Percentiles rank a stretch among this genome's conserved stretches.
phyloP scores from a whole-genome alignment of 208 protist species.

The Trypanosoma melophagium region DNA sequence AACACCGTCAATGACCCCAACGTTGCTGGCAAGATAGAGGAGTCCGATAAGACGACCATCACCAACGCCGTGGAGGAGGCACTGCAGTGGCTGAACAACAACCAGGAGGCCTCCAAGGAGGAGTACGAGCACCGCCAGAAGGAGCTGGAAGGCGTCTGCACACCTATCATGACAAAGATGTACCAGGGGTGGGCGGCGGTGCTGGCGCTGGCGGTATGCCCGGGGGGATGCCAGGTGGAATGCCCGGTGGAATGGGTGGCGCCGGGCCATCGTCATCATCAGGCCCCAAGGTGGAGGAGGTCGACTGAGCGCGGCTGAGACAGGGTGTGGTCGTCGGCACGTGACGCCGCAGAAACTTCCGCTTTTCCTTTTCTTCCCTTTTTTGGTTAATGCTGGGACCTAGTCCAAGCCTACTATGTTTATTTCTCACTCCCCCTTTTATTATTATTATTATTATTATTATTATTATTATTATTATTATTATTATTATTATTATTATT shows the following conservation, averaged over 20 bases:
- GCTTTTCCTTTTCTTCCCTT: not conserved
- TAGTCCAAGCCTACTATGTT: too few species aligned
- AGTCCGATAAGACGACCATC: constrained; percentile 60
- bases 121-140: constrained; percentile 55
- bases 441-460: too few species aligned
- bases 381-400: too few species aligned
- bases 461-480: too few species aligned
- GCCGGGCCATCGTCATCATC: constrained; percentile 11
- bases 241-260: constrained; percentile 13
- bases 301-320: constrained; percentile 52
- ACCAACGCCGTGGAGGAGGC: constrained; percentile 68
- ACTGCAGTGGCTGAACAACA: constrained; percentile 89
- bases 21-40: constrained; percentile 67
- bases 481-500: too few species aligned
- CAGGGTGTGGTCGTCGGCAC: not conserved
- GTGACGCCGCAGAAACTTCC: not conserved
- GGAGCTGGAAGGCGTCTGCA: constrained; percentile 55
- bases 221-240: constrained; percentile 54
- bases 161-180: constrained; percentile 92
- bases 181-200: constrained; percentile 61
- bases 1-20: constrained; percentile 82
- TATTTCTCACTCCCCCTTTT: too few species aligned
- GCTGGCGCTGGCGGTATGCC: constrained; percentile 37
- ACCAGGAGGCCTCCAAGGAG: constrained; percentile 64
- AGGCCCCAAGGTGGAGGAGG: too few species aligned